Base-by-base conservation (phyloP, 2,329 filamentous ascomycete genomes). In the Sphaerulina populicola region DNA sequence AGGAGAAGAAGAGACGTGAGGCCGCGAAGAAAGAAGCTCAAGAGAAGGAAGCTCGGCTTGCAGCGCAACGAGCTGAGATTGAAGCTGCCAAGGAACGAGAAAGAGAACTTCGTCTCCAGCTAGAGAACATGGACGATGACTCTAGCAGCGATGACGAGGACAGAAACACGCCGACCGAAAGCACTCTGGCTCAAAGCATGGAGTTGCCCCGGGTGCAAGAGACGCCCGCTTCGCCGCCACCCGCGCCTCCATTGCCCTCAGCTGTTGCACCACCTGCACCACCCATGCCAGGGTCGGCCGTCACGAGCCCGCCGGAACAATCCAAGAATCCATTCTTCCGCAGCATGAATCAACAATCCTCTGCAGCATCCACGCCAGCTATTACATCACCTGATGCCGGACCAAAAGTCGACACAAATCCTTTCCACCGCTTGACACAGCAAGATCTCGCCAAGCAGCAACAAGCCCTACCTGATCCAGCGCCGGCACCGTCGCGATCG, bases 291-390 rank as follows among this genome's bases (percentile, higher is more conserved):
- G 53, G 57, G 27, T 44, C 45, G 3, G 49, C 48, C 10, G 54
- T 74, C 27, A 69, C 72, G 27, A 77, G 74, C 50, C 73, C 73
- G 35, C 77, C 77, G 51, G 75, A 79, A 1, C 87, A 94, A 69
- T 95, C 88, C 62, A 91, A 87, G 68, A 97, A 97, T 66, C 93
- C 93, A 2, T 98, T 94, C 74, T 88, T 91, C 74, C 88, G 85
- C 70, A 93, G 90, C 73, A 82, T 94, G 76, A 83, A 82, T 44
- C 85, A 74, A 81, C 69, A 47, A 30, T 57, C 69, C 6, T 62
- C 70, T 1, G 53, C 69, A 23, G 65, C 70, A 36, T 59, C 68
- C 36, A 57, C 66, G 14, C 68, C 68, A 57, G 72, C 73, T 64
- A 29, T 50, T n/a, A 49, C 51, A 10, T 72, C 21, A 64, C 74